Conservation (phyloP, 2,329 filamentous ascomycete species). For the Fusarium sp. region DNA sequence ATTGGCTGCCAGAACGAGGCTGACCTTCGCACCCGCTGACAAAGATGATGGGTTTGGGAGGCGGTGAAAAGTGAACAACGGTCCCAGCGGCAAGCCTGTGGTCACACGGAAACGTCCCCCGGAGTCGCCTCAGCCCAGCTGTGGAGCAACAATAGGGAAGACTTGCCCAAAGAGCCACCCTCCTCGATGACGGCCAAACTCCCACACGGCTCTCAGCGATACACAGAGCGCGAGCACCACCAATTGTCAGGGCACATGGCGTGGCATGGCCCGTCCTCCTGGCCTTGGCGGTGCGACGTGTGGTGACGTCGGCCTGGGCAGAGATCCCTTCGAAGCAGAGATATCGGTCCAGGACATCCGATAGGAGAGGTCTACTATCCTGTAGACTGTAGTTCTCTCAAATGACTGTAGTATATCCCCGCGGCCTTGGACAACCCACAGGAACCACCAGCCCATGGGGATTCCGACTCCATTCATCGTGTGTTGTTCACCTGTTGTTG, state of each 20-base stretch:
- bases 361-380: slow-evolving; percentile 26
- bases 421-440: slow-evolving; percentile 23
- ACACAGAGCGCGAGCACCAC: slow-evolving; percentile 26
- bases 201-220: slow-evolving; percentile 23
- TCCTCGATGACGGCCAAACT: slow-evolving; percentile 26
- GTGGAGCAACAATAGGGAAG: slow-evolving; percentile 37
- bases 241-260: slow-evolving; percentile 38
- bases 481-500: slow-evolving; percentile 21
- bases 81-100: slow-evolving; percentile 27
- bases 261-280: slow-evolving; percentile 31
- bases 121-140: slow-evolving; percentile 41
- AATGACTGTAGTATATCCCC: slow-evolving; percentile 15
- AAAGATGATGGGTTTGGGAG: slow-evolving; percentile 34
- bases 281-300: slow-evolving; percentile 38
- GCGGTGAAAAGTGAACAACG: slow-evolving; percentile 43
- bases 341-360: slow-evolving; percentile 34
- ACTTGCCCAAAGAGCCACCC: slow-evolving; percentile 34
- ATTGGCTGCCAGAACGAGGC: slow-evolving; percentile 31
- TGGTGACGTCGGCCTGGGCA: slow-evolving; percentile 43
- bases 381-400: slow-evolving; percentile 16
- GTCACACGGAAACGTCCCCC: slow-evolving; percentile 45
- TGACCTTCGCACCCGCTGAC: slow-evolving; percentile 21
- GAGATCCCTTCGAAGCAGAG: slow-evolving; percentile 16
- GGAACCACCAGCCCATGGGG: not conserved
- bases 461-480: slow-evolving; percentile 20